phyloP scores from a whole-genome alignment of 139 green algal species.

The Tetradesmus lagerheimii region DNA sequence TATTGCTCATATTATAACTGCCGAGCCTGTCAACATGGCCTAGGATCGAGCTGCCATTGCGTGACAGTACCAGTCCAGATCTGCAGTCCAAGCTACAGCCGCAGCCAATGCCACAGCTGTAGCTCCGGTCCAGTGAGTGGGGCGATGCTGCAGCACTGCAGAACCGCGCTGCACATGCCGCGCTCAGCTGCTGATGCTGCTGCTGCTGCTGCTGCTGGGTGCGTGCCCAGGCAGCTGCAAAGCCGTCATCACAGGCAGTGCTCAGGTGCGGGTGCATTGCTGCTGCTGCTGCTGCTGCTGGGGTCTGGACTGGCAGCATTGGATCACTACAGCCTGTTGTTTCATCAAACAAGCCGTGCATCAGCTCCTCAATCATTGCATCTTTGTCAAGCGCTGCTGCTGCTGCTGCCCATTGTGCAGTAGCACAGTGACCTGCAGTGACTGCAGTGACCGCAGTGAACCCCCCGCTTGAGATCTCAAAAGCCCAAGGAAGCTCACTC shows the following conservation, averaged over 20 bases:
- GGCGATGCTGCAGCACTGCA: neutral
- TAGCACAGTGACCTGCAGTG: neutral
- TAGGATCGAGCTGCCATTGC: too few species aligned
- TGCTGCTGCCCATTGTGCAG: neutral
- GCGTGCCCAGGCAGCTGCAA: neutral
- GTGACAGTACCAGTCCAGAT: too few species aligned
- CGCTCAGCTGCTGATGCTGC: neutral
- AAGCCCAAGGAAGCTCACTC: too few species aligned
- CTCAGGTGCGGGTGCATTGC: neutral
- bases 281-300: neutral
- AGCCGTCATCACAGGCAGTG: neutral
- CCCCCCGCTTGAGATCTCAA: too few species aligned
- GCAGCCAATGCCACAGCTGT: too few species aligned
- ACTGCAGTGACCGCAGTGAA: too few species aligned
- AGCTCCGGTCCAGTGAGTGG: too few species aligned
- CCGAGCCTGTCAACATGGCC: neutral
- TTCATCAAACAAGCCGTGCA: neutral
- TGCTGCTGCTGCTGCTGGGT: neutral
- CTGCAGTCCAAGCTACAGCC: too few species aligned
- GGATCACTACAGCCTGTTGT: neutral
- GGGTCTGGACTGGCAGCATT: neutral
- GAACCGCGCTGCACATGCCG: neutral
- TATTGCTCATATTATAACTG: too few species aligned
- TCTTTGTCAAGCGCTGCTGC: neutral
- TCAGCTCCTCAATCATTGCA: neutral